A percentile compares a stretch with the other conserved stretches of the same genome.
Conservation (phyloP, 805 yeast genomes). For the Nematodospora valgi region DNA sequence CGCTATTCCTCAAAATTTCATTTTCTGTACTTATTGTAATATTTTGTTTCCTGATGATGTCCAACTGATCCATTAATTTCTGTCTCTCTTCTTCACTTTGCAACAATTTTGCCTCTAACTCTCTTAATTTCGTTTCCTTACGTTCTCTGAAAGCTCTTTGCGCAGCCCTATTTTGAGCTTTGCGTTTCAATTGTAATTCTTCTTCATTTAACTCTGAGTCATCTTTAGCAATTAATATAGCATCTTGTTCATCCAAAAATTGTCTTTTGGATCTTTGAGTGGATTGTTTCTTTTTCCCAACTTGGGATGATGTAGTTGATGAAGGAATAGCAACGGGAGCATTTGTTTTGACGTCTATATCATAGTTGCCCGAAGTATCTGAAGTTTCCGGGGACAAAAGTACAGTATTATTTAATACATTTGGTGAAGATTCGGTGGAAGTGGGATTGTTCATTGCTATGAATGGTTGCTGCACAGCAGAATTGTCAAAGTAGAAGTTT, state of each 20-base stretch:
- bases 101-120: conserved; percentile 56
- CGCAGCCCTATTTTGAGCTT: conserved; percentile 82
- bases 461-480: neutral
- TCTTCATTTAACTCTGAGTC: conserved; percentile 36
- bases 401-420: neutral
- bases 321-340: neutral
- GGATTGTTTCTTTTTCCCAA: conserved; percentile 1
- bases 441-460: neutral
- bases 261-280: conserved; percentile 20
- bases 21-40: conserved; percentile 60
- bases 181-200: conserved; percentile 53
- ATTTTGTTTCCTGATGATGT: conserved; percentile 51
- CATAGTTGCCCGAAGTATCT: conserved; percentile 5
- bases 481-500: conserved; percentile 1
- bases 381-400: conserved; percentile 9
- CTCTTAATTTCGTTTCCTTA: conserved; percentile 68
- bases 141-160: conserved; percentile 85
- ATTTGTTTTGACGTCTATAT: neutral
- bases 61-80: conserved; percentile 45
- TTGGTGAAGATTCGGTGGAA: conserved; percentile 7
- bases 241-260: conserved; percentile 33
- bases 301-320: neutral
- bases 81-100: conserved; percentile 56
- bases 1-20: conserved; percentile 39
- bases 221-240: conserved; percentile 32